Percentiles rank a stretch among this genome's conserved stretches.
Conservation (phyloP, 78 protist genomes). For the Dictyostelium brefeldianum region DNA sequence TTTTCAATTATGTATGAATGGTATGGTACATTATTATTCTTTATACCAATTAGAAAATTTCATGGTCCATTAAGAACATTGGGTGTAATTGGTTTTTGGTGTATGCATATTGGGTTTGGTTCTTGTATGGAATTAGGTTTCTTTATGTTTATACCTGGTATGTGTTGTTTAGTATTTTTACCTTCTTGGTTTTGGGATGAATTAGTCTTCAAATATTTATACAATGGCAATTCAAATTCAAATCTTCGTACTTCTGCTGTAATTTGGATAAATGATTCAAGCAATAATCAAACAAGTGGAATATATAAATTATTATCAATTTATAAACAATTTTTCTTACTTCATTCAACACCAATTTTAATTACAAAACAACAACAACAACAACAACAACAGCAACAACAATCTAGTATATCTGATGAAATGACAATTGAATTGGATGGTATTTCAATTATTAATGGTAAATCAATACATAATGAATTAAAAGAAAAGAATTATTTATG, state of each 20-base stretch:
- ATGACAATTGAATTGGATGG: neutral
- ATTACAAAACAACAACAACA: neutral
- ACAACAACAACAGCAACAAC: neutral
- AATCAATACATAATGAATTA: conserved; percentile 40
- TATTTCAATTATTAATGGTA: neutral
- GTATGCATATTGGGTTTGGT: conserved; percentile 73
- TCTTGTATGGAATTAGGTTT: conserved; percentile 49
- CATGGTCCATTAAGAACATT: conserved; percentile 52
- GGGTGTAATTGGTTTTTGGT: conserved; percentile 64
- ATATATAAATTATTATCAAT: neutral
- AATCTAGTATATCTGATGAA: neutral
- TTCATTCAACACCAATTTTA: conserved; percentile 66
- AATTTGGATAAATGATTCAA: conserved; percentile 1
- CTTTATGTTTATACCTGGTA: conserved; percentile 69
- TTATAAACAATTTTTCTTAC: conserved; percentile 33
- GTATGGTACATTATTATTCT: conserved; percentile 42
- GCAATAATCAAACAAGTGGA: neutral
- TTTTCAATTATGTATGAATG: conserved; percentile 45
- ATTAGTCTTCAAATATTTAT: neutral
- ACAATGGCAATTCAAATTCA: neutral
- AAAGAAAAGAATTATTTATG: conserved; percentile 7
- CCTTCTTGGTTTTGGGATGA: conserved; percentile 76
- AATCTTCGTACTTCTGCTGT: neutral
- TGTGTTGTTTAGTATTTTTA: conserved; percentile 25
- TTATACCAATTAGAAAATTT: conserved; percentile 20